A percentile compares a stretch with the other conserved stretches of the same genome.
phyloP scores from a whole-genome alignment of 2,329 filamentous ascomycete species.

The Colletotrichum australisinense region DNA sequence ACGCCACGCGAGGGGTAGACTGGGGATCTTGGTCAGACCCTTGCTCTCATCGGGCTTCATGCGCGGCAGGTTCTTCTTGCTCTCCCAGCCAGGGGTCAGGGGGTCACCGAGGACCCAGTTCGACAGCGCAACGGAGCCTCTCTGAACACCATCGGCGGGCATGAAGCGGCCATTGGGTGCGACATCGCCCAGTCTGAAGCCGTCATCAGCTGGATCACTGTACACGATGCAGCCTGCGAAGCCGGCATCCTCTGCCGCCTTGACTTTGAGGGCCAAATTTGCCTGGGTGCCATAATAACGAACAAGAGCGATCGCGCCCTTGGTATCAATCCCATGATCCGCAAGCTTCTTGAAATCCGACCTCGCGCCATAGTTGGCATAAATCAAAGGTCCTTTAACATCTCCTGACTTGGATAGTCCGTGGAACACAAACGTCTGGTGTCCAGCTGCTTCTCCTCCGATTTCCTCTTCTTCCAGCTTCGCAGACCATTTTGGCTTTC shows the following conservation, averaged over 20 bases:
- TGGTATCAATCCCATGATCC: slow-evolving; percentile 77
- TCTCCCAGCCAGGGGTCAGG: slow-evolving; percentile 89
- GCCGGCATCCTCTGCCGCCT: slow-evolving; percentile 87
- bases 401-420: slow-evolving; percentile 89
- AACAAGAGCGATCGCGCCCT: slow-evolving; percentile 86
- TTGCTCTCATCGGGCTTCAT: slow-evolving; percentile 76
- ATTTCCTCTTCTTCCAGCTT: slow-evolving; percentile 83
- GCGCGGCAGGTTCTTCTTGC: slow-evolving; percentile 72
- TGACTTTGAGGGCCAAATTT: slow-evolving; percentile 85
- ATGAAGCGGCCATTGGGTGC: slow-evolving; percentile 84
- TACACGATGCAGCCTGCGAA: slow-evolving; percentile 92
- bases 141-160: slow-evolving; percentile 84
- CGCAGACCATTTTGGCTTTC: slow-evolving; percentile 78
- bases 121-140: slow-evolving; percentile 83
- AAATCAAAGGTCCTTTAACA: slow-evolving; percentile 87
- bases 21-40: slow-evolving; percentile 86
- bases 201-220: slow-evolving; percentile 88
- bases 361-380: slow-evolving; percentile 90
- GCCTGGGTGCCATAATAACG: slow-evolving; percentile 80
- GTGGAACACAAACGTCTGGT: slow-evolving; percentile 85
- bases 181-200: slow-evolving; percentile 77
- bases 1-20: slow-evolving; percentile 88
- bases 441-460: slow-evolving; percentile 71
- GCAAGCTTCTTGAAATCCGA: slow-evolving; percentile 83
- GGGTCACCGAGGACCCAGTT: slow-evolving; percentile 90